Percentiles rank a stretch among this genome's conserved stretches.
phyloP scores from a whole-genome alignment of 164 flowering plant species.

The Taxillus chinensis region DNA sequence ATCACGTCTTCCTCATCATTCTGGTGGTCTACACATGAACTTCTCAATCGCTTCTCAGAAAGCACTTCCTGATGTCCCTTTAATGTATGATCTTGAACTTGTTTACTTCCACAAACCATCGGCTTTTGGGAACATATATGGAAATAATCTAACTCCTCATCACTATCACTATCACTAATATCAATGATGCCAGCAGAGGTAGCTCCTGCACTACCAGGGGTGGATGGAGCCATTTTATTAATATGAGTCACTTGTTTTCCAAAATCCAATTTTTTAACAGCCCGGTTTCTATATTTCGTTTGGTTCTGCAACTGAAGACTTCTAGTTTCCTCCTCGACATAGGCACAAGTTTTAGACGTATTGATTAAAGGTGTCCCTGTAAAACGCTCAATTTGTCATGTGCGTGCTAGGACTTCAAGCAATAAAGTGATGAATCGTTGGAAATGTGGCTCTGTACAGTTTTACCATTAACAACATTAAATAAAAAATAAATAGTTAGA shows the following conservation, averaged over 20 bases:
- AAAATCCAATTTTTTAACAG: constrained; percentile 24
- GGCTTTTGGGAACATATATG: not conserved
- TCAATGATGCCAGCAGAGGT: constrained; percentile 18
- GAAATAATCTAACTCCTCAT: constrained; percentile 7
- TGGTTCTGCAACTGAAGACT: not conserved
- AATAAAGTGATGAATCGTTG: not conserved
- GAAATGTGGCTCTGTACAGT: not conserved
- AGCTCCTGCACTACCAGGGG: constrained; percentile 18
- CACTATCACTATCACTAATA: constrained; percentile 42
- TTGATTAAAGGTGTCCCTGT: constrained; percentile 19
- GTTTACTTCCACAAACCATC: not conserved
- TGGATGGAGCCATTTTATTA: constrained; percentile 25
- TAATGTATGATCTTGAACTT: not conserved
- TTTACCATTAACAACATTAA: not conserved
- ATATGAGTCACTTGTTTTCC: constrained; percentile 14
- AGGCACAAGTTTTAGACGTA: constrained; percentile 1
- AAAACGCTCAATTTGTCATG: not conserved
- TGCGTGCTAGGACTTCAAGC: not conserved
- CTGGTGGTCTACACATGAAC: not conserved
- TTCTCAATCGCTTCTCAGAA: constrained; percentile 10
- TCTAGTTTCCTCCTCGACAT: constrained; percentile 7
- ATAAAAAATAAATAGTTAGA: too few species aligned
- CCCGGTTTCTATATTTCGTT: constrained; percentile 7
- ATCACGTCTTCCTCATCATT: constrained; percentile 11
- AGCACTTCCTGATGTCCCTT: constrained; percentile 7